Evolutionary conservation across 257 asterid genomes (phyloP).

Genomic region (Salvia hispanica): DNA sequence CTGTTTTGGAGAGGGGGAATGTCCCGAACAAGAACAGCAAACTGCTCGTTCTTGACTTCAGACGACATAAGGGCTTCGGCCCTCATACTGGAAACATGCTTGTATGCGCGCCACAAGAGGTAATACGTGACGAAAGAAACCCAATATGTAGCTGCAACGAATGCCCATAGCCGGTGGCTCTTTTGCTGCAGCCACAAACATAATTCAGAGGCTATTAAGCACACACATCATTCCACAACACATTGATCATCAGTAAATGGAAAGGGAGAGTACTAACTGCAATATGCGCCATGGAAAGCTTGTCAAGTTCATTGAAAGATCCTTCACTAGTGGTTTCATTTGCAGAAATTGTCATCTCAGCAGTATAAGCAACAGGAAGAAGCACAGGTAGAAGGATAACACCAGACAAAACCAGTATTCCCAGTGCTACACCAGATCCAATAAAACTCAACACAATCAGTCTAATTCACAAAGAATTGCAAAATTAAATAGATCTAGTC

Average conservation of each 20-base stretch:
- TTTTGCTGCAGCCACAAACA: conserved; percentile 45
- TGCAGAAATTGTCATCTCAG: conserved; percentile 33
- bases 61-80: conserved; percentile 81
- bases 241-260: background rate
- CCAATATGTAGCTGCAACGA: conserved; percentile 58
- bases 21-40: conserved; percentile 81
- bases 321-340: conserved; percentile 63
- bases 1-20: conserved; percentile 58
- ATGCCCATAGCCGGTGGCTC: conserved; percentile 79
- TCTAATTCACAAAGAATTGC: background rate
- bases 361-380: conserved; percentile 73
- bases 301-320: conserved; percentile 74
- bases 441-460: background rate
- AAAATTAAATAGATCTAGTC: background rate
- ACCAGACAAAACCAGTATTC: conserved; percentile 68
- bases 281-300: conserved; percentile 72
- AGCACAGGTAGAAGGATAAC: conserved; percentile 73
- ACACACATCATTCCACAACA: background rate
- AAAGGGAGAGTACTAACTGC: conserved; percentile 45
- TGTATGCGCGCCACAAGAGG: conserved; percentile 85
- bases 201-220: background rate
- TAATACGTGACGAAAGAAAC: conserved; percentile 62
- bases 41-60: conserved; percentile 68
- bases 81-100: conserved; percentile 62
- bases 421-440: conserved; percentile 56